A percentile compares a stretch with the other conserved stretches of the same genome.
Evolutionary conservation across 2,329 filamentous ascomycete genomes (phyloP).

Genomic region (Claviceps pazoutovae): DNA sequence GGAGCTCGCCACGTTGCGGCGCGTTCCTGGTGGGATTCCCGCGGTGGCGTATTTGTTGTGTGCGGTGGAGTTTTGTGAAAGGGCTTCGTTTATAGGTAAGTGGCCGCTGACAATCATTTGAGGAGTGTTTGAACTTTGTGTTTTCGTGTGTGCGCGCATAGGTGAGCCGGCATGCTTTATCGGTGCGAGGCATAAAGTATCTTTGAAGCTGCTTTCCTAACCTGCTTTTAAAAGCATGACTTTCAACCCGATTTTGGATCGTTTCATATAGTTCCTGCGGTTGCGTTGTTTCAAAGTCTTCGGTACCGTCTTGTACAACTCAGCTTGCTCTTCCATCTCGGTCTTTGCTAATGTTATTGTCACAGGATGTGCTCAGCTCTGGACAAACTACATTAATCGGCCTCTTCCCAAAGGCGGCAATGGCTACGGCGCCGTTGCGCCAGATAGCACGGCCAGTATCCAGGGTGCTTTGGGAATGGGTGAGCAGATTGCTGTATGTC

Average conservation of each 20-base stretch:
- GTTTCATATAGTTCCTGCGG: too few species aligned
- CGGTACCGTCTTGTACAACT: too few species aligned
- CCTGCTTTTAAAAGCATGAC: too few species aligned
- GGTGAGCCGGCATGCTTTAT: too few species aligned
- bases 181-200: too few species aligned
- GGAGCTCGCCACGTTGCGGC: conserved; percentile 36
- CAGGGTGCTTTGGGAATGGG: conserved; percentile 47
- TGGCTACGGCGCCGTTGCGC: conserved; percentile 29
- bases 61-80: conserved; percentile 44
- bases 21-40: conserved; percentile 38
- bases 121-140: too few species aligned
- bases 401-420: conserved; percentile 38
- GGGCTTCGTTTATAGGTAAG: conserved; percentile 46
- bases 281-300: too few species aligned
- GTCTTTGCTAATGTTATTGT: too few species aligned
- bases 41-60: conserved; percentile 41
- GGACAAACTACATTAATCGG: conserved; percentile 47
- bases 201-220: too few species aligned
- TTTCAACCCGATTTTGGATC: too few species aligned
- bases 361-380: conserved; percentile 11
- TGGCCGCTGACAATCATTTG: background rate
- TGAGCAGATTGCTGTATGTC: conserved; percentile 10
- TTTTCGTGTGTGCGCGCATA: background rate
- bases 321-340: too few species aligned
- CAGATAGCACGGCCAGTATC: conserved; percentile 25